These are phyloP conservation scores for Hymenoscyphus fraxineus DNA, from an alignment of 2,329 filamentous ascomycete genomes.

Conservation along the genomic window DNA sequence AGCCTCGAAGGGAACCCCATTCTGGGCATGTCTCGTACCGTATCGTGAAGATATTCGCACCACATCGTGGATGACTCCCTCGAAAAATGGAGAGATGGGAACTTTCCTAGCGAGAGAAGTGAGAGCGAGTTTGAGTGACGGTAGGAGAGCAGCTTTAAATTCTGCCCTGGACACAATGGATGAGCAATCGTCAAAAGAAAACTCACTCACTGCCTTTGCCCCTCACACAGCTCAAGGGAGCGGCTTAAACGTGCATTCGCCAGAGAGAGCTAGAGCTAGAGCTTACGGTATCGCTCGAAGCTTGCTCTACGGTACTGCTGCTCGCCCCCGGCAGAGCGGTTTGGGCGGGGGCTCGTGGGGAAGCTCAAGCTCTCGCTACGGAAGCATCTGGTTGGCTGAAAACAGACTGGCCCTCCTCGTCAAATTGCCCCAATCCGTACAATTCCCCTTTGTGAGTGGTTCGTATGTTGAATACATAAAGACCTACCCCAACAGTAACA, in stretches of 20 bases:
- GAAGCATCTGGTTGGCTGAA: slow-evolving; percentile 33
- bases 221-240: not conserved
- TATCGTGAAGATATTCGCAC: slow-evolving; percentile 1
- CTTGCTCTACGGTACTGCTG: slow-evolving; percentile 7
- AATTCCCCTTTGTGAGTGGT: slow-evolving; percentile 20
- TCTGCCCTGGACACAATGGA: slow-evolving; percentile 5
- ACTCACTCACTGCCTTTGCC: not conserved
- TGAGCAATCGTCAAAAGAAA: not conserved
- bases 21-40: slow-evolving; percentile 19
- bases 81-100: not conserved
- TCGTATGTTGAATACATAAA: slow-evolving; percentile 32
- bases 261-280: not conserved
- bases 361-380: slow-evolving; percentile 17
- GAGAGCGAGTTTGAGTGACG: not conserved
- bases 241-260: slow-evolving; percentile 11
- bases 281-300: not conserved
- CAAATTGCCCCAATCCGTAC: slow-evolving; percentile 27
- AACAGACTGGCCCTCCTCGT: slow-evolving; percentile 25
- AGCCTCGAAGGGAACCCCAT: slow-evolving; percentile 26
- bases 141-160: slow-evolving; percentile 8
- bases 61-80: not conserved
- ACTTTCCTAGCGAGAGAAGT: not conserved
- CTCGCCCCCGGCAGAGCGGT: not conserved
- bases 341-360: slow-evolving; percentile 8
- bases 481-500: slow-evolving; percentile 16